Conservation (phyloP, 1,284 basidiomycete genomes). For the Rhodotorula sp. region DNA sequence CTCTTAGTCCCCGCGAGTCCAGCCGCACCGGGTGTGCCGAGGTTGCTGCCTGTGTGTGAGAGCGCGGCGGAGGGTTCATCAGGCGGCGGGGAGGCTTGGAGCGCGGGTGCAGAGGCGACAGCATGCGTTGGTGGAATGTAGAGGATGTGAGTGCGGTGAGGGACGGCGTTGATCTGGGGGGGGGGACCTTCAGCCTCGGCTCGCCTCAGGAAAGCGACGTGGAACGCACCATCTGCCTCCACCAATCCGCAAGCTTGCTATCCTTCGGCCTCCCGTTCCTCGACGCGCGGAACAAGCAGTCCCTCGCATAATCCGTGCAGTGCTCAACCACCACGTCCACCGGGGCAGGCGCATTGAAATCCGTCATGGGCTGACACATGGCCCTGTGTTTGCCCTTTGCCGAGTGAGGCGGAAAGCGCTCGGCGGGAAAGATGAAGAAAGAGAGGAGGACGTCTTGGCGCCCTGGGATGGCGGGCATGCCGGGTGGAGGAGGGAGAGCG, state of each 20-base stretch:
- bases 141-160: slow-evolving; percentile 20
- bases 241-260: slow-evolving; percentile 22
- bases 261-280: slow-evolving; percentile 22
- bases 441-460: slow-evolving; percentile 29
- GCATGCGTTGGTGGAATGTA: neutral
- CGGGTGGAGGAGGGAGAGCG: slow-evolving; percentile 11
- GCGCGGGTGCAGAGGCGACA: neutral
- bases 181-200: too few relatives aligned
- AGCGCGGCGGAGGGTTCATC: neutral
- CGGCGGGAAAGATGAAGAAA: slow-evolving; percentile 32
- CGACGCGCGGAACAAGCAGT: slow-evolving; percentile 19
- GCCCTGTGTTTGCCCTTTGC: slow-evolving; percentile 1
- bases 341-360: slow-evolving; percentile 13
- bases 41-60: too few relatives aligned
- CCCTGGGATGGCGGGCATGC: neutral
- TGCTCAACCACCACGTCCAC: slow-evolving; percentile 30
- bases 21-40: neutral
- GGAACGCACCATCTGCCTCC: slow-evolving; percentile 25
- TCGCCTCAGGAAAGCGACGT: neutral
- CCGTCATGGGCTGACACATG: neutral
- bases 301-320: slow-evolving; percentile 3
- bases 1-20: neutral
- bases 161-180: slow-evolving; percentile 25
- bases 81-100: neutral
- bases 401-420: neutral